These are phyloP conservation scores for Pyrenula aspistea DNA, from an alignment of 495 filamentous ascomycete species.

Conservation along the genomic window DNA sequence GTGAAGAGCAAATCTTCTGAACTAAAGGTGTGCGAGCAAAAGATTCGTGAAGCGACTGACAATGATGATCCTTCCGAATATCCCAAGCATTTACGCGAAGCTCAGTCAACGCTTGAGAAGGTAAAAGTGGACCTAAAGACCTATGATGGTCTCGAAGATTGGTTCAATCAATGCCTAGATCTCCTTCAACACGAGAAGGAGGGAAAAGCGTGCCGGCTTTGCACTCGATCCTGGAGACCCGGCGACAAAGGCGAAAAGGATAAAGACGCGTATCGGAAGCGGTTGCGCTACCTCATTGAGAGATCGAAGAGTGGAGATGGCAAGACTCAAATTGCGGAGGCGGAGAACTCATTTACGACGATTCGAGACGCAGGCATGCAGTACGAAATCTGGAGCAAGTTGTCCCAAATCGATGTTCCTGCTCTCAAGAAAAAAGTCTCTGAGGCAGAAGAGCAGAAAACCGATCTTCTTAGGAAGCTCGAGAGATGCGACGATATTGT, in stretches of 20 bases:
- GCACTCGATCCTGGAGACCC: constrained; percentile 48
- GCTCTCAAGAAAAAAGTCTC: constrained; percentile 48
- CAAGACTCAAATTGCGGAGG: constrained; percentile 35
- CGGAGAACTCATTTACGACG: constrained; percentile 41
- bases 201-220: constrained; percentile 59
- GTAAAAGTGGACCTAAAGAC: constrained; percentile 52
- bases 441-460: constrained; percentile 39
- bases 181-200: constrained; percentile 46
- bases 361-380: constrained; percentile 48
- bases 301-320: constrained; percentile 40
- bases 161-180: constrained; percentile 31
- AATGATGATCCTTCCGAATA: constrained; percentile 40
- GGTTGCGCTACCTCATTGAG: constrained; percentile 24
- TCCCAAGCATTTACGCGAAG: constrained; percentile 33
- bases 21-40: constrained; percentile 41
- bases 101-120: constrained; percentile 48
- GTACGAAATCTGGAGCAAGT: constrained; percentile 61
- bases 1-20: constrained; percentile 54
- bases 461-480: constrained; percentile 47
- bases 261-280: constrained; percentile 49
- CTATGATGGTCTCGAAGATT: constrained; percentile 47
- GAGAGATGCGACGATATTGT: constrained; percentile 66
- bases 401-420: constrained; percentile 61
- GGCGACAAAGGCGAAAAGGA: constrained; percentile 42
- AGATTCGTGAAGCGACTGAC: constrained; percentile 34